Conservation (phyloP, 2,329 filamentous ascomycete species). For the Herpomyces periplanetae region DNA sequence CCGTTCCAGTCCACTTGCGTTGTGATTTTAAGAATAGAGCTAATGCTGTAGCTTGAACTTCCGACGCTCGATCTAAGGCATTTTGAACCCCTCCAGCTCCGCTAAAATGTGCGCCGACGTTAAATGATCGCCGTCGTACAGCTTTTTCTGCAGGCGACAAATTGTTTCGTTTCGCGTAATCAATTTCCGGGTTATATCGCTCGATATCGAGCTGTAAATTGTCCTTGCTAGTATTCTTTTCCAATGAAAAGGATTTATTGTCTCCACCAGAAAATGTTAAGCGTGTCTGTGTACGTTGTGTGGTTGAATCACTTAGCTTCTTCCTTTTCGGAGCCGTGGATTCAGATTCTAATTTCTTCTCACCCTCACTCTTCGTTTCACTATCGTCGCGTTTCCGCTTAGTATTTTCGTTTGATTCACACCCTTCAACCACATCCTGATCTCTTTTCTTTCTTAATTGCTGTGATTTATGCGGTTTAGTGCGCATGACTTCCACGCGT, state of each 20-base stretch:
- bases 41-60: conserved; percentile 38
- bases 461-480: conserved; percentile 2
- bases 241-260: conserved; percentile 1
- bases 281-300: conserved; percentile 71
- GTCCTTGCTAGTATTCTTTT: conserved; percentile 1
- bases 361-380: conserved; percentile 14
- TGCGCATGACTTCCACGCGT: conserved; percentile 1
- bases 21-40: conserved; percentile 87
- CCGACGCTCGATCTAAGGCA: conserved; percentile 13
- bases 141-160: conserved; percentile 2
- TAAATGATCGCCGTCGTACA: conserved; percentile 1
- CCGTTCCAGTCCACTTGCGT: conserved; percentile 28
- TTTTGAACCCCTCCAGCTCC: conserved; percentile 35
- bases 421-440: conserved; percentile 2
- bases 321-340: conserved; percentile 16
- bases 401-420: conserved; percentile 4
- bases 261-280: conserved; percentile 7
- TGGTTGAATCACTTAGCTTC: conserved; percentile 53
- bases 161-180: too few relatives aligned
- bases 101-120: conserved; percentile 1
- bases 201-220: too few relatives aligned
- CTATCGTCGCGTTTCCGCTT: conserved; percentile 14
- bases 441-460: conserved; percentile 3
- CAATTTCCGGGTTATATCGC: too few relatives aligned
- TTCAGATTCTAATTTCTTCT: conserved; percentile 24